Base-by-base conservation (phyloP, 768 basidiomycete genomes). In the Suillus subaureus region DNA sequence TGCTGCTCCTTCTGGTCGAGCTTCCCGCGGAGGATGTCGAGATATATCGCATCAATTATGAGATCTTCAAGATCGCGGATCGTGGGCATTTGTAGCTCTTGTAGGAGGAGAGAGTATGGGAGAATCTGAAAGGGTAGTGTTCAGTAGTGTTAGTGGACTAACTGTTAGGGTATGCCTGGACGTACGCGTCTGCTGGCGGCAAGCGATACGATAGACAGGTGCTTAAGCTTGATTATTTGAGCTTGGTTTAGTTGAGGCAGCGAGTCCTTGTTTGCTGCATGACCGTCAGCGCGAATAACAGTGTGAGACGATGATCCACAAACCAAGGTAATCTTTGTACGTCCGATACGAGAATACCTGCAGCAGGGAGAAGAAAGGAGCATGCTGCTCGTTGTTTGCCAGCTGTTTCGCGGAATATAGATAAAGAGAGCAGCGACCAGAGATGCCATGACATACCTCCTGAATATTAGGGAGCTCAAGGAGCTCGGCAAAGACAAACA, bases 1-100 rank as follows among this genome's bases (percentile, higher is more conserved):
- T 94, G 90, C 68, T 89, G 87, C 70, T 93, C 86, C 74, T 93
- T 93, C 78, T 98, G 97, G 77, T 98, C 95, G 58, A 99, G 89
- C 73, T 93, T 95, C 12, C 95, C 97, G 60, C 88, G 88, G 43
- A 99, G 83, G 45, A 97, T 81, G 74, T 94, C 92, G 47, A 93
- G 87, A 78, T 98, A 99, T 77, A 98, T 96, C 13, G 92, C 92
- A 72, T 98, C 96, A 76, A 99, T 99, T 74, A 99, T 93, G 68
- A 98, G 87, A 78, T 98, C 96, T 76, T 99, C 97, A 3, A 99
- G 88, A 64, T 92, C 92, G 62, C 96, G 90, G 65, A 96, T 87
- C 6, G 86, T 89, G 4, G 88, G 82, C 77, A 97, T 84, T 58
- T 93, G 86, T 23, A 99, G 85, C 4, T 84, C 80, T 61, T 85